These are phyloP conservation scores for Euphorbia lathyris DNA, from an alignment of 345 rosid species.

Conservation along the genomic window DNA sequence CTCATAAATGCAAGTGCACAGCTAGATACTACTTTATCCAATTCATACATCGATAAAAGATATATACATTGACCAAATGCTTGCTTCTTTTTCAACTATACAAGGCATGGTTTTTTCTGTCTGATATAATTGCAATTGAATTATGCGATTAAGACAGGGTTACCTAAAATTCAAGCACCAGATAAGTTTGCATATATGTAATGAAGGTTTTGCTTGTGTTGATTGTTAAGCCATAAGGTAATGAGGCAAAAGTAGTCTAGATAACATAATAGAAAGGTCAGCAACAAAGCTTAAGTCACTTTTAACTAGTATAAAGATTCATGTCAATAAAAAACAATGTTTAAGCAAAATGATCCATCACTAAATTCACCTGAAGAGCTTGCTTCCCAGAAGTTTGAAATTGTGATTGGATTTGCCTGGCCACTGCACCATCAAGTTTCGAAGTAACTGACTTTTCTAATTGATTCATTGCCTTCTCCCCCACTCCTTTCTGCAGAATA, in stretches of 20 bases:
- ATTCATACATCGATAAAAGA: not conserved
- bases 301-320: not conserved
- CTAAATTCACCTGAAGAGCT: constrained; percentile 68
- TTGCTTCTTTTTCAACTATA: not conserved
- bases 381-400: constrained; percentile 94
- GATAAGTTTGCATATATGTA: not conserved
- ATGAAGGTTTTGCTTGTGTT: not conserved
- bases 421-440: constrained; percentile 78
- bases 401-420: constrained; percentile 79
- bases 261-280: not conserved
- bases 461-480: constrained; percentile 86
- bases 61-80: not conserved
- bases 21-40: not conserved
- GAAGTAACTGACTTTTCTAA: constrained; percentile 74
- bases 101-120: not conserved
- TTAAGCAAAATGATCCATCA: not conserved
- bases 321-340: not conserved
- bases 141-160: too few species aligned
- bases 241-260: not conserved
- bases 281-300: not conserved
- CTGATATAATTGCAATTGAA: not conserved
- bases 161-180: not conserved
- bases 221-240: not conserved
- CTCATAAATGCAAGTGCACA: not conserved
- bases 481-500: constrained; percentile 59